Evolutionary conservation across 2,329 filamentous ascomycete genomes (phyloP), one percentile per base, ranked within the genome.

Genomic region (Blastomyces silverae): DNA sequence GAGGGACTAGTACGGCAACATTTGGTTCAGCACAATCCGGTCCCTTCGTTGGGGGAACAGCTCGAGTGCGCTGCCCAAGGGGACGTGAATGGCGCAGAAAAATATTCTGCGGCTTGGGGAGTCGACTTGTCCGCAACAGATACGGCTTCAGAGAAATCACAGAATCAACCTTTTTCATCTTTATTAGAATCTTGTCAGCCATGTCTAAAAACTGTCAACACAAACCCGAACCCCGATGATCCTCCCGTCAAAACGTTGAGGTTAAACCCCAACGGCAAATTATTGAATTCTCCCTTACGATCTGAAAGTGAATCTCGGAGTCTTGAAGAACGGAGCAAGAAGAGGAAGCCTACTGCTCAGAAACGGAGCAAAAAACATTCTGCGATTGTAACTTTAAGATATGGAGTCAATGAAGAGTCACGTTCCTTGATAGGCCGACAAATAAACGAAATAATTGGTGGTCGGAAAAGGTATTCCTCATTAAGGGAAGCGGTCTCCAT

Each of bases 401-500:
- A 93, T 71, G 84, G 83, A 1, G 72, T 70, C 4, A 82, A 84
- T 64, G 72, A 78, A 7, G 73, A 72, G 37, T 78, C 76, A 50
- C 81, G 81, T 50, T 71, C 74, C 42, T 76, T 76, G 0, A 73
- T 90, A 37, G 89, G 87, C 0, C 73, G 80, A 10, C 82, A 81
- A 68, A 89, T 96, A 64, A 77, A 87, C 31, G 78, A 82, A 4
- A 89, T 95, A 31, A 74, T 92, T 63, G 66, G 70, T 70, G 76
- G 77, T 48, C 71, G 69, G 55, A 72, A 73, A 57, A 73, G 75
- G 66, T 67, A 70, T 68, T 66, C 63, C 46, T 60, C 69, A 31
- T 11, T 25, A 10, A 58, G 48, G 42, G 42, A 63, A 22, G 6
- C 37, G 2, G 3, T 11, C 17, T 25, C 53, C 13, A 13, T 34